Percentiles rank a stretch among this genome's conserved stretches.
phyloP scores from a whole-genome alignment of 345 rosid genomes.

The Melaleuca quinquenervia region DNA sequence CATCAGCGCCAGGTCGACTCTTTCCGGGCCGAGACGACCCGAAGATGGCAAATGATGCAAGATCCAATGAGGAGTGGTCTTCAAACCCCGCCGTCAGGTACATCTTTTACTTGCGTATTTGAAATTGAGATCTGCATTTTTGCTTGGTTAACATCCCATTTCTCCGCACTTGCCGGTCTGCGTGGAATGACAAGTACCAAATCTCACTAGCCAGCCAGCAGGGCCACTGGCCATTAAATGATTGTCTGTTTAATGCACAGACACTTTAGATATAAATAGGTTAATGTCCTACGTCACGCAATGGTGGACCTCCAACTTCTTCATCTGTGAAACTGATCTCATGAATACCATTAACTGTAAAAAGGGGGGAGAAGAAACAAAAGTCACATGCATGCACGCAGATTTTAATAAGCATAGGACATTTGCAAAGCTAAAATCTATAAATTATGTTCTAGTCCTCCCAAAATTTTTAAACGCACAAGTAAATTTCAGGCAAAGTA shows the following conservation, averaged over 20 bases:
- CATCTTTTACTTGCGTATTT: not conserved
- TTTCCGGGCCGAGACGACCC: slow-evolving; percentile 32
- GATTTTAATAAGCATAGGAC: not conserved
- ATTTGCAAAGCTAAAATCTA: not conserved
- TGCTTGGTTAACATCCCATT: not conserved
- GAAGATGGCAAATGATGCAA: slow-evolving; percentile 39
- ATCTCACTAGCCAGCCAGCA: not conserved
- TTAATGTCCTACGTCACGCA: not conserved
- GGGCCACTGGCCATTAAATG: not conserved
- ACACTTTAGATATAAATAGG: not conserved
- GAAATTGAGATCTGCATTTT: not conserved
- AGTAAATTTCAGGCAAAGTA: not conserved
- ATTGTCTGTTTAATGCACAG: not conserved
- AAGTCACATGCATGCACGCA: not conserved
- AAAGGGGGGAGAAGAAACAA: not conserved
- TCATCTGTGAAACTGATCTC: not conserved
- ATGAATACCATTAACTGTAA: not conserved
- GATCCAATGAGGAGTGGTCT: slow-evolving; percentile 4
- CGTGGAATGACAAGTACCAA: not conserved
- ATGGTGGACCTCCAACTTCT: not conserved
- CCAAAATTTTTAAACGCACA: not conserved
- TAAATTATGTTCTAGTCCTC: not conserved
- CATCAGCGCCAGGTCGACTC: slow-evolving; percentile 23
- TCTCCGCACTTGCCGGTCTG: not conserved
- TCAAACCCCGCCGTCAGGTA: slow-evolving; percentile 32